A percentile compares a stretch with the other conserved stretches of the same genome.
phyloP scores from a whole-genome alignment of 108 stramenopile species.

The Cyclotella sp. region DNA sequence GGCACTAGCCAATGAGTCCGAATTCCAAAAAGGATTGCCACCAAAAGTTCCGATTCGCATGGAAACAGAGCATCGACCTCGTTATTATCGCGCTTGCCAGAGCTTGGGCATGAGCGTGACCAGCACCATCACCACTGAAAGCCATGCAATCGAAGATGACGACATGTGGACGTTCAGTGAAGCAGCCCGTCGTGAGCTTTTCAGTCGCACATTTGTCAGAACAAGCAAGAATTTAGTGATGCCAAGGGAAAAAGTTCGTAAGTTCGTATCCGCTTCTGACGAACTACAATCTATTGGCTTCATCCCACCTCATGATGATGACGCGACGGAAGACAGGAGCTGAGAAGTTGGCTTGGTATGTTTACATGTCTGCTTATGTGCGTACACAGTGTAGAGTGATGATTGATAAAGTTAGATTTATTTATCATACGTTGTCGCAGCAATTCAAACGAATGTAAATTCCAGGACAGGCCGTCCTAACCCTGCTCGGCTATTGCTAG shows the following conservation, averaged over 20 bases:
- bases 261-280: slow-evolving; percentile 24
- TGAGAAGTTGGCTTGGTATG: neutral
- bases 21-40: slow-evolving; percentile 40
- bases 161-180: slow-evolving; percentile 53
- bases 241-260: slow-evolving; percentile 41
- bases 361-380: neutral
- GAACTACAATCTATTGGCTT: slow-evolving; percentile 20
- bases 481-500: slow-evolving; percentile 41
- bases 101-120: slow-evolving; percentile 33
- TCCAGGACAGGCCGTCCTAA: neutral
- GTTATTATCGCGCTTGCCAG: slow-evolving; percentile 4
- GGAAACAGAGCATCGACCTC: slow-evolving; percentile 40
- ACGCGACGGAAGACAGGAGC: neutral
- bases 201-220: slow-evolving; percentile 35
- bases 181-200: slow-evolving; percentile 39
- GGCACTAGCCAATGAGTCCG: slow-evolving; percentile 52
- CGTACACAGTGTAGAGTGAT: neutral
- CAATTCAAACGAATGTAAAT: neutral
- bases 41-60: slow-evolving; percentile 49
- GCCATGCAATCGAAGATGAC: slow-evolving; percentile 29
- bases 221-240: slow-evolving; percentile 30
- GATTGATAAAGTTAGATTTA: too few species aligned
- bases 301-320: neutral
- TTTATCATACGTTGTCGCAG: neutral
- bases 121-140: slow-evolving; percentile 29